phyloP scores from a whole-genome alignment of 1,284 basidiomycete genomes.

The Pseudozyma tsukubaensis region DNA sequence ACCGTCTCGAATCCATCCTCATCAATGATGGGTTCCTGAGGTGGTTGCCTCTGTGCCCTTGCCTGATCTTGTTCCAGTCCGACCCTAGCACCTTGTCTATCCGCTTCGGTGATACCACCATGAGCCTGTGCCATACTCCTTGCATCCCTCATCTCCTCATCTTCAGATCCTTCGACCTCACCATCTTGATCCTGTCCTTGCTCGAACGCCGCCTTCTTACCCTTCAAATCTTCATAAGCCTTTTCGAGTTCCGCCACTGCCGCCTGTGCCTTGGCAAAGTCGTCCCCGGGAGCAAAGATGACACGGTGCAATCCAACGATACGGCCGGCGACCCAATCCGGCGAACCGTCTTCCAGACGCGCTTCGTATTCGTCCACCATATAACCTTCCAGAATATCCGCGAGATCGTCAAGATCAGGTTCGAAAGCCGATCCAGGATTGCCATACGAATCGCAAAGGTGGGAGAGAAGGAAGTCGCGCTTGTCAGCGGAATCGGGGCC shows the following conservation, averaged over 20 bases:
- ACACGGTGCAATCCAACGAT: conserved; percentile 52
- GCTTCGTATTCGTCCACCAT: conserved; percentile 65
- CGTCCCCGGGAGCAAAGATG: conserved; percentile 51
- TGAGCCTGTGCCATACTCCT: conserved; percentile 36
- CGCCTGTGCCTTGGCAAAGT: conserved; percentile 33
- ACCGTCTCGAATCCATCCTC: conserved; percentile 65
- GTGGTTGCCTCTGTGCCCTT: conserved; percentile 10
- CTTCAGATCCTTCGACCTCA: conserved; percentile 43
- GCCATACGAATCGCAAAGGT: conserved; percentile 62
- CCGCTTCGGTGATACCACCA: conserved; percentile 41
- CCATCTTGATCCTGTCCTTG: conserved; percentile 28
- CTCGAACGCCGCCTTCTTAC: conserved; percentile 37
- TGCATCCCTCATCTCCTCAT: conserved; percentile 44
- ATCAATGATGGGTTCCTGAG: conserved; percentile 53
- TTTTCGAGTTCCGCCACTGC: conserved; percentile 54
- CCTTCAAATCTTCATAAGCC: conserved; percentile 46
- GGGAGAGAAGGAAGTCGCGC: conserved; percentile 59
- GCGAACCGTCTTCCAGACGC: conserved; percentile 61
- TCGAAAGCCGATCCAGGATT: conserved; percentile 39
- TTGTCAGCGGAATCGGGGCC: conserved; percentile 63
- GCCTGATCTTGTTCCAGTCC: conserved; percentile 35
- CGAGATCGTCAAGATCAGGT: conserved; percentile 64
- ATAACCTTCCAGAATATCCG: conserved; percentile 61
- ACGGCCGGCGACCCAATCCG: conserved; percentile 56
- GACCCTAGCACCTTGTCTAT: conserved; percentile 29